phyloP scores from a whole-genome alignment of 306 rosid species.

The Glycine latifolia region DNA sequence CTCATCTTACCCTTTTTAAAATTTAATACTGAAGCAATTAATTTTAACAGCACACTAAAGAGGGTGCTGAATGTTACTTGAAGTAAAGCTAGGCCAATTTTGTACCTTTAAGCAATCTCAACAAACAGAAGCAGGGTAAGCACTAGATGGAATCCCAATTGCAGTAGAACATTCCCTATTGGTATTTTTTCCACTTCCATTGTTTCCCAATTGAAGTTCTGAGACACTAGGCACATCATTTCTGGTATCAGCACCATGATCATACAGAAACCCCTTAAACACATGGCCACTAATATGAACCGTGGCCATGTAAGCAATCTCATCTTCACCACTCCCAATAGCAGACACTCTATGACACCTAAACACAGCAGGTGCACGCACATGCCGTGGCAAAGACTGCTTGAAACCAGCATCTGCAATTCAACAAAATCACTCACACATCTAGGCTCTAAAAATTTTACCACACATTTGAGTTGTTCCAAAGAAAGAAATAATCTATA shows the following conservation, averaged over 20 bases:
- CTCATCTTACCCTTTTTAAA: not conserved
- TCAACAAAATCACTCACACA: constrained; percentile 13
- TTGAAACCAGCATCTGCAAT: constrained; percentile 71
- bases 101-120: constrained; percentile 51
- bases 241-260: constrained; percentile 70
- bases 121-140: constrained; percentile 62
- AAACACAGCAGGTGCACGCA: constrained; percentile 76
- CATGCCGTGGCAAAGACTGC: constrained; percentile 67
- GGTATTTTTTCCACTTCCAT: constrained; percentile 56
- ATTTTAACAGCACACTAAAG: not conserved
- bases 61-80: not conserved
- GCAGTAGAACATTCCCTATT: constrained; percentile 58
- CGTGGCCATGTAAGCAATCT: constrained; percentile 73
- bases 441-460: not conserved
- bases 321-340: constrained; percentile 71
- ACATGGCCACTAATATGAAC: constrained; percentile 84
- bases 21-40: no score
- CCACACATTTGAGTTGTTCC: not conserved
- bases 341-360: constrained; percentile 86
- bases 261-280: constrained; percentile 84
- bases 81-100: not conserved
- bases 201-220: constrained; percentile 62
- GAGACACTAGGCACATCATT: constrained; percentile 59
- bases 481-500: not conserved
- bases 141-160: constrained; percentile 52